phyloP scores from a whole-genome alignment of 345 rosid species.

The Pistacia atlantica region DNA sequence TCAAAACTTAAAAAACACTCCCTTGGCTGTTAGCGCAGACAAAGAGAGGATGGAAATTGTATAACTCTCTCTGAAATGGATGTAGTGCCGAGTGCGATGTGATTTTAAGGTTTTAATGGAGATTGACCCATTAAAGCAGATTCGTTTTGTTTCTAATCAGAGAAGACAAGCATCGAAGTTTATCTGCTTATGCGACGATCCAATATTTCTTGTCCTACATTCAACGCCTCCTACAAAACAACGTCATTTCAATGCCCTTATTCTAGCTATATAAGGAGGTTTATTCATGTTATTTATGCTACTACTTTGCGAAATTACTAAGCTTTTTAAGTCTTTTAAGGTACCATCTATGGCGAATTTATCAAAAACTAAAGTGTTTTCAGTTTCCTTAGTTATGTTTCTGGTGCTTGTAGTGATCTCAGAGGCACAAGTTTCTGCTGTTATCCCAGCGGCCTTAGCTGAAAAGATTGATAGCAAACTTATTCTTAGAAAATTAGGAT shows the following conservation, averaged over 20 bases:
- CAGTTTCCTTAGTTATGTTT: conserved; percentile 6
- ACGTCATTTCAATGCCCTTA: not conserved
- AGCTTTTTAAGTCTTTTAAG: not conserved
- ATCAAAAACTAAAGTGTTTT: not conserved
- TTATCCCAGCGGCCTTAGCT: not conserved
- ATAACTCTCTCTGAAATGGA: not conserved
- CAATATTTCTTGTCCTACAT: conserved; percentile 6
- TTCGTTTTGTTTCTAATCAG: not conserved
- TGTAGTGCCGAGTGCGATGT: not conserved
- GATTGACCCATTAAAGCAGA: conserved; percentile 27
- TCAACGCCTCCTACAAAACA: not conserved
- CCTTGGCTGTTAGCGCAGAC: not conserved
- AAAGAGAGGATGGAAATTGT: not conserved
- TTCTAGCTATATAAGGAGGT: not conserved
- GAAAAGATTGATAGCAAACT: not conserved
- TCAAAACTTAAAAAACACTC: not conserved
- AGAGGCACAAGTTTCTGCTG: conserved; percentile 15
- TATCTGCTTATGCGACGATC: conserved; percentile 31
- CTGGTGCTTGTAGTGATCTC: conserved; percentile 20
- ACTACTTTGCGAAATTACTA: not conserved
- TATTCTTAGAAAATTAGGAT: conserved; percentile 26
- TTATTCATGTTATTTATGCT: not conserved
- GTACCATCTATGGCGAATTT: conserved; percentile 24
- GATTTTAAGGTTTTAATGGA: conserved; percentile 23
- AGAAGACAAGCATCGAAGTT: conserved; percentile 17